Conservation (phyloP, 78 protist genomes). For the Goniomonas avonlea region DNA sequence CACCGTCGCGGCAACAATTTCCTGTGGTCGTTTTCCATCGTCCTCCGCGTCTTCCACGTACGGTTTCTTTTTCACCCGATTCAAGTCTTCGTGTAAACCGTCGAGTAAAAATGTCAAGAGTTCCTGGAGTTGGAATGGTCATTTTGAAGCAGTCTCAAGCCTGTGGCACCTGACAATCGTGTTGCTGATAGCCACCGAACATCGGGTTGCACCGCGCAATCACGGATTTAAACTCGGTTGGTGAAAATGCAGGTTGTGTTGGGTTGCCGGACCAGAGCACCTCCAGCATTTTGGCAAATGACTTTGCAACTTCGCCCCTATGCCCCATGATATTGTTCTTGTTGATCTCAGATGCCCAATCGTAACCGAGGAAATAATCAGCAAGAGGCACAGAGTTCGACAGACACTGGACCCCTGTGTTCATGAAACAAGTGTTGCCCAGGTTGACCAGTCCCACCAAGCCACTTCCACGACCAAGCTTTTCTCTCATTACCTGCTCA, state of each 20-base stretch:
- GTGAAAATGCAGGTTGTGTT: conserved; percentile 28
- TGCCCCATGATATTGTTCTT: conserved; percentile 61
- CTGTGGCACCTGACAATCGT: no score
- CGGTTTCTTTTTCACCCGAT: conserved; percentile 29
- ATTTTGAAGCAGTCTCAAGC: no score
- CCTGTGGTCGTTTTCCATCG: neutral
- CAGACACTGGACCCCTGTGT: conserved; percentile 69
- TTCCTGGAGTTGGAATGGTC: no score
- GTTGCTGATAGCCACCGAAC: conserved; percentile 34
- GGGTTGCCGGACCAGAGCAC: conserved; percentile 41
- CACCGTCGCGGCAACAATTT: neutral
- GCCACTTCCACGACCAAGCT: no score
- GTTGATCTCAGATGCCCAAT: conserved; percentile 46
- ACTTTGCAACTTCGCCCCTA: conserved; percentile 54
- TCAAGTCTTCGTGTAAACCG: conserved; percentile 41
- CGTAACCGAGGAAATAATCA: conserved; percentile 35
- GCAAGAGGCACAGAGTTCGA: conserved; percentile 31
- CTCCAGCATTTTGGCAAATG: conserved; percentile 41
- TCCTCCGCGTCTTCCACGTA: neutral
- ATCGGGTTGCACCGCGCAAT: conserved; percentile 1
- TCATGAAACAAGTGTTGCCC: conserved; percentile 89
- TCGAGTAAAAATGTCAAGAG: conserved; percentile 4
- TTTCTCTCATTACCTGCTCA: no score
- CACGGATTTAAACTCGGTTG: conserved; percentile 38
- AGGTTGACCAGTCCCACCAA: no score